Percentiles rank a stretch among this genome's conserved stretches.
Evolutionary conservation across 306 rosid species (phyloP).

Genomic region (Dalbergia cochinchinensis): DNA sequence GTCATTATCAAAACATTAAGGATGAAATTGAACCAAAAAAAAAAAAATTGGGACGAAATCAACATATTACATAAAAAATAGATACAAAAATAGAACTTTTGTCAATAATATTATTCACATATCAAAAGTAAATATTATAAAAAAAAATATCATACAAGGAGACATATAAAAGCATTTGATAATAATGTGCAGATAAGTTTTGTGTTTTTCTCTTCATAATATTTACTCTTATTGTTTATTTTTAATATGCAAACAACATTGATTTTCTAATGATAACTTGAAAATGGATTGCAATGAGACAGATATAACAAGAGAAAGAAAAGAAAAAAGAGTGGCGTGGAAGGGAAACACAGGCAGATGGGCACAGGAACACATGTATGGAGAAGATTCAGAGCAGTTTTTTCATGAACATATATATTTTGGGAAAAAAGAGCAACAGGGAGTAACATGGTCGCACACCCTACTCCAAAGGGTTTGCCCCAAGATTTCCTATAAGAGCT

Average conservation of each 20-base stretch:
- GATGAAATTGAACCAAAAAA: not conserved
- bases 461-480: slow-evolving; percentile 47
- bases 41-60: too few relatives aligned
- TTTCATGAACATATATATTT: slow-evolving; percentile 16
- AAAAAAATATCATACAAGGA: not conserved
- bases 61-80: too few relatives aligned
- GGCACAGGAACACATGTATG: slow-evolving; percentile 73
- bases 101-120: not conserved
- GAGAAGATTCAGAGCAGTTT: slow-evolving; percentile 63
- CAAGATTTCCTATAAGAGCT: slow-evolving; percentile 51
- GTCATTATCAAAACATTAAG: too few relatives aligned
- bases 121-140: not conserved
- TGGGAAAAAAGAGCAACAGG: slow-evolving; percentile 42
- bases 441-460: slow-evolving; percentile 59
- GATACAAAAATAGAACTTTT: too few relatives aligned
- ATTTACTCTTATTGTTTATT: too few relatives aligned
- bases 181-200: too few relatives aligned
- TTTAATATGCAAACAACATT: too few relatives aligned
- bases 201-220: too few relatives aligned
- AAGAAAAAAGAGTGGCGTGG: not conserved
- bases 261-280: not conserved
- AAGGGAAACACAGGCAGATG: slow-evolving; percentile 66
- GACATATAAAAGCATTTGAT: too few relatives aligned
- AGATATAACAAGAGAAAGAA: not conserved
- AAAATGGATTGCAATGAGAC: not conserved